Percentiles rank a stretch among this genome's conserved stretches.
phyloP scores from a whole-genome alignment of 352 stramenopile genomes.

The Pythium vanterpoolii region DNA sequence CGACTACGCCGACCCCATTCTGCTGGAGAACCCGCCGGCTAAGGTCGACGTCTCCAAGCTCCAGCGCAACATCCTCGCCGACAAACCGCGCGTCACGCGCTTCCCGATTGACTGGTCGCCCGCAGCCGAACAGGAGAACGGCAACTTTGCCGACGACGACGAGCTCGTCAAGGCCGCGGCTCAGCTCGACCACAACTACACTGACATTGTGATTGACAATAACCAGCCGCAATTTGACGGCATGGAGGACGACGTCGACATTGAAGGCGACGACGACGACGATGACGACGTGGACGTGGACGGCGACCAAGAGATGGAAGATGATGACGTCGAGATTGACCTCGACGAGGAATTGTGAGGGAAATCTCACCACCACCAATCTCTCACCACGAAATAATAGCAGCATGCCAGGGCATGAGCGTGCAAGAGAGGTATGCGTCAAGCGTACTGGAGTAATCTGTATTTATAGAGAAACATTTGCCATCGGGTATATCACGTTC shows the following conservation, averaged over 20 bases:
- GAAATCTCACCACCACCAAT: not conserved
- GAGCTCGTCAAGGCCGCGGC: slow-evolving; percentile 84
- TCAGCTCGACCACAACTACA: slow-evolving; percentile 86
- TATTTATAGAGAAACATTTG: slow-evolving; percentile 65
- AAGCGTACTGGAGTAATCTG: slow-evolving; percentile 30
- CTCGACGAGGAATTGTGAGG: slow-evolving; percentile 31
- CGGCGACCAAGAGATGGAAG: slow-evolving; percentile 60
- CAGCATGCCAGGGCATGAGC: not conserved
- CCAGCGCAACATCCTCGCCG: slow-evolving; percentile 94
- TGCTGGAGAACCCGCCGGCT: slow-evolving; percentile 77
- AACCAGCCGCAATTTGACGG: slow-evolving; percentile 37
- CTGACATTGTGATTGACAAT: slow-evolving; percentile 84
- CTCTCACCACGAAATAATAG: not conserved
- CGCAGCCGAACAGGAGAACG: slow-evolving; percentile 36
- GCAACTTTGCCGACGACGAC: slow-evolving; percentile 74
- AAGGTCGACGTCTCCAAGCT: slow-evolving; percentile 91
- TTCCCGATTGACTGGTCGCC: slow-evolving; percentile 97
- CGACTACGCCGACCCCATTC: slow-evolving; percentile 93
- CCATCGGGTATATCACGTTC: slow-evolving; percentile 1
- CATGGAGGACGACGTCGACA: slow-evolving; percentile 60
- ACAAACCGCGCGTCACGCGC: slow-evolving; percentile 94
- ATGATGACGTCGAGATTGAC: slow-evolving; percentile 71
- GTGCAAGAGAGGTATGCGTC: slow-evolving; percentile 4
- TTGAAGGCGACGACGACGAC: slow-evolving; percentile 61
- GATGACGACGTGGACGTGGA: slow-evolving; percentile 67